Evolutionary conservation across 257 asterid genomes (phyloP), one percentile per base, ranked within the genome.

Genomic region (Pogostemon cablin): DNA sequence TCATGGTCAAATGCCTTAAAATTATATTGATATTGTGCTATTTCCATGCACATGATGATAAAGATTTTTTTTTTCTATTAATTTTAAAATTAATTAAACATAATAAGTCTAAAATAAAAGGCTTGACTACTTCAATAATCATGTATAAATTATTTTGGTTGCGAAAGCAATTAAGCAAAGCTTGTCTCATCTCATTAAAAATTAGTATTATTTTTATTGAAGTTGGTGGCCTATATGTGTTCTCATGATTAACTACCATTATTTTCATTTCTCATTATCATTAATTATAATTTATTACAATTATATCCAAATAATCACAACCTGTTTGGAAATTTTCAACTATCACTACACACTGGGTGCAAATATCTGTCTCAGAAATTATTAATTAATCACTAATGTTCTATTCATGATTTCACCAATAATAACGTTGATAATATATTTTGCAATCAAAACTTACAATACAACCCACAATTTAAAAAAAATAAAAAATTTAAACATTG

Each of bases 151-250:
- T 73, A 78, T 68, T 64, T n/a, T 48, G 9, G 55, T 67, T 74
- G 67, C 76, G 69, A 73, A 68, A 73, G 65, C 55, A 68, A 62
- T 47, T 69, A 68, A 73, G 68, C 55, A 68, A 62, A 39, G 53
- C 58, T 68, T 68, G 79, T 78, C 79, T 68, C 79, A 68, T 68
- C 54, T 62, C 1, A 56, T 17, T 56, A 11, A 61, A 59, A 57
- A 47, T 61, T 67, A 20, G 56, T 44, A 15, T 8, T 4, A 25
- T 25, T 54, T 25, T 62, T 55, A 54, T 69, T 54, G 44, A 73
- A 62, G 81, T 72, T 65, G 81, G 78, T 59, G 62, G 56, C 59
- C 81, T 55, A 75, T 79, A 40, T 9, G 66, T 46, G 44, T 59
- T 74, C 73, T 65, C 70, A 50, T 74, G 70, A 72, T 71, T 59